Conservation (phyloP, 1,284 basidiomycete species). For the Phlebopus sp. region DNA sequence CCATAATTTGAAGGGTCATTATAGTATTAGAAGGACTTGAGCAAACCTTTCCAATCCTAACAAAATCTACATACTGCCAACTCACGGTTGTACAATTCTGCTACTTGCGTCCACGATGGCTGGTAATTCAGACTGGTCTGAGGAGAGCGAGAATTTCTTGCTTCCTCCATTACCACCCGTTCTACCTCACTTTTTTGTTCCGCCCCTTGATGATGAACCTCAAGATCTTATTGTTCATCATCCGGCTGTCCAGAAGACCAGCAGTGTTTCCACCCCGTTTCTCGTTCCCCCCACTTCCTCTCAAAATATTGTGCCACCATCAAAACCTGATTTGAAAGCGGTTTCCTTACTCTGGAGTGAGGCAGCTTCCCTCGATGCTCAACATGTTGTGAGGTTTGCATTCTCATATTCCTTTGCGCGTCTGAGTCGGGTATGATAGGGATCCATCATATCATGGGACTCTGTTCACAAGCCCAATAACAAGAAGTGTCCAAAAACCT, state of each 20-base stretch:
- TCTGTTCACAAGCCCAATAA: conserved; percentile 39
- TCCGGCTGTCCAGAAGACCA: conserved; percentile 34
- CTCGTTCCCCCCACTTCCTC: neutral
- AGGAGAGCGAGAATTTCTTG: conserved; percentile 16
- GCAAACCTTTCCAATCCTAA: too few relatives aligned
- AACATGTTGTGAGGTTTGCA: conserved; percentile 14
- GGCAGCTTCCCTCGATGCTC: conserved; percentile 11
- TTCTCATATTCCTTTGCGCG: neutral
- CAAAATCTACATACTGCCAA: neutral
- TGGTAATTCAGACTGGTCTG: conserved; percentile 14
- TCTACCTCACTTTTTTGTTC: conserved; percentile 53
- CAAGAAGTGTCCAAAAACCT: conserved; percentile 34
- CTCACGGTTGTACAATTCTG: too few relatives aligned
- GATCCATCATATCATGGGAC: conserved; percentile 61
- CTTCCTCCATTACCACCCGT: conserved; percentile 36
- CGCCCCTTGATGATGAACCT: conserved; percentile 58
- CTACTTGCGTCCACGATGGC: conserved; percentile 5
- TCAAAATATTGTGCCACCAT: neutral
- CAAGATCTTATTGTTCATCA: conserved; percentile 74
- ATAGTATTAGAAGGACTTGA: too few relatives aligned
- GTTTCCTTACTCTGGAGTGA: conserved; percentile 25
- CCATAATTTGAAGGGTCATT: too few relatives aligned
- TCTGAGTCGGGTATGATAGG: conserved; percentile 27
- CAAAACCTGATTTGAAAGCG: neutral
- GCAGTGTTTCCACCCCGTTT: neutral